These are phyloP conservation scores for Capronia americana DNA, from an alignment of 2,329 filamentous ascomycete genomes.

Conservation along the genomic window DNA sequence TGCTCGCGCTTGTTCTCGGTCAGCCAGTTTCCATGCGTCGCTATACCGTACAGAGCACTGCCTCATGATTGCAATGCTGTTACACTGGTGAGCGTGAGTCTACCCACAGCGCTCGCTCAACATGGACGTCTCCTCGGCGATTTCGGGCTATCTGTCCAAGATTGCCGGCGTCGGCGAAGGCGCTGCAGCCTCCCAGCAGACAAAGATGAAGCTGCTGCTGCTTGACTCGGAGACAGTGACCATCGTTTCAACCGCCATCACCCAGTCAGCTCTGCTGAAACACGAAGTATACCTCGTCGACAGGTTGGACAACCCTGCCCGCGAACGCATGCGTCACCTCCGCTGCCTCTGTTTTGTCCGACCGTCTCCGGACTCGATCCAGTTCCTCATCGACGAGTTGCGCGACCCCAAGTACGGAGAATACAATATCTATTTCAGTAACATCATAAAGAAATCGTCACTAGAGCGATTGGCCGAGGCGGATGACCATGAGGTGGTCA, in stretches of 20 bases:
- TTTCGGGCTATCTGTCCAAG: conserved; percentile 94
- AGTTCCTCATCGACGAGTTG: conserved; percentile 92
- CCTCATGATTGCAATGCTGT: conserved; percentile 3
- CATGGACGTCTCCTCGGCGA: conserved; percentile 94
- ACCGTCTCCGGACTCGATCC: conserved; percentile 89
- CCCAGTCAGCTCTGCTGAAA: conserved; percentile 90
- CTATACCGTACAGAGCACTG: not conserved
- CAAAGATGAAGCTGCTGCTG: conserved; percentile 98
- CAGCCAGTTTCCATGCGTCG: not conserved
- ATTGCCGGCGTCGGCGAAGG: conserved; percentile 86
- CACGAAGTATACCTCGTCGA: conserved; percentile 99
- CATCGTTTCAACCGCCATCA: conserved; percentile 93
- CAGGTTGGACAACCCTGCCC: conserved; percentile 83
- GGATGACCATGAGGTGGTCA: conserved; percentile 96
- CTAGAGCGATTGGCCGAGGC: conserved; percentile 93
- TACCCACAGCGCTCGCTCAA: conserved; percentile 7
- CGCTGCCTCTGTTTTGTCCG: conserved; percentile 92
- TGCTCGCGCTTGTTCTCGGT: not conserved
- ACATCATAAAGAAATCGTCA: conserved; percentile 95
- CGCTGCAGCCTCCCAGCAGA: conserved; percentile 66
- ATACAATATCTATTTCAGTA: conserved; percentile 97
- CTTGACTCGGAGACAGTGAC: conserved; percentile 92
- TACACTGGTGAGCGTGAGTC: not conserved
- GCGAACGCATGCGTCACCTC: conserved; percentile 98
- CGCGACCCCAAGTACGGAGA: conserved; percentile 97